Conservation (phyloP, 495 filamentous ascomycete species). For the Trichocladium uniseriatum region DNA sequence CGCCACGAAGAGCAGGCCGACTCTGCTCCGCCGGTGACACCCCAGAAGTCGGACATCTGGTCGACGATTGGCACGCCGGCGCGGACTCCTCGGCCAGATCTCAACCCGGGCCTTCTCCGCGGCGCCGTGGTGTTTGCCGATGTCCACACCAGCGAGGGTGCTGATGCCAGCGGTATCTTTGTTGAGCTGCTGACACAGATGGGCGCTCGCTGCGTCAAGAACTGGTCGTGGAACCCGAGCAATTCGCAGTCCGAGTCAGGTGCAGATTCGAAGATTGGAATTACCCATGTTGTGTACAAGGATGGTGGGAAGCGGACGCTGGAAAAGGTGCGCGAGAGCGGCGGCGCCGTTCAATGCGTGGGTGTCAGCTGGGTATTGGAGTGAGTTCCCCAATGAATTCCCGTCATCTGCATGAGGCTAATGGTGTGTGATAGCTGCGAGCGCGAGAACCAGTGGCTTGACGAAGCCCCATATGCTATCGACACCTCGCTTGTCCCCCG, state of each 20-base stretch:
- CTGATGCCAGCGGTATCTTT: constrained; percentile 77
- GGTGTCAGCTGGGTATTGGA: constrained; percentile 84
- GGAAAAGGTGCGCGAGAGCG: constrained; percentile 71
- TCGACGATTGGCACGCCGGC: constrained; percentile 47
- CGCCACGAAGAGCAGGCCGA: constrained; percentile 11
- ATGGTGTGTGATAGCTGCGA: constrained; percentile 52
- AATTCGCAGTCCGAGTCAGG: constrained; percentile 22
- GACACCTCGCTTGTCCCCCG: constrained; percentile 65
- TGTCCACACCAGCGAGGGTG: constrained; percentile 83
- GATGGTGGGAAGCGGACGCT: constrained; percentile 81
- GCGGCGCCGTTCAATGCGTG: constrained; percentile 71
- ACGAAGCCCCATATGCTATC: constrained; percentile 59
- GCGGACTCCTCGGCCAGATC: constrained; percentile 42
- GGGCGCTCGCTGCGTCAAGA: constrained; percentile 75
- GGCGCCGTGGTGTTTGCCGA: constrained; percentile 86
- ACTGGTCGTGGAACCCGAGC: constrained; percentile 74
- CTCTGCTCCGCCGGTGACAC: constrained; percentile 24
- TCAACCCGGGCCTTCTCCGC: constrained; percentile 45
- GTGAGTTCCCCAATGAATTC: constrained; percentile 39
- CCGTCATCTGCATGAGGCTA: constrained; percentile 9
- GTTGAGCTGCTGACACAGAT: constrained; percentile 71
- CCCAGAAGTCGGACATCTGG: constrained; percentile 35
- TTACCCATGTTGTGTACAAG: constrained; percentile 94
- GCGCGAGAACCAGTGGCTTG: constrained; percentile 64
- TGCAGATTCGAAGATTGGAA: constrained; percentile 53